Evolutionary conservation across 805 yeast species (phyloP).

Genomic region (Ogataea pignaliae): DNA sequence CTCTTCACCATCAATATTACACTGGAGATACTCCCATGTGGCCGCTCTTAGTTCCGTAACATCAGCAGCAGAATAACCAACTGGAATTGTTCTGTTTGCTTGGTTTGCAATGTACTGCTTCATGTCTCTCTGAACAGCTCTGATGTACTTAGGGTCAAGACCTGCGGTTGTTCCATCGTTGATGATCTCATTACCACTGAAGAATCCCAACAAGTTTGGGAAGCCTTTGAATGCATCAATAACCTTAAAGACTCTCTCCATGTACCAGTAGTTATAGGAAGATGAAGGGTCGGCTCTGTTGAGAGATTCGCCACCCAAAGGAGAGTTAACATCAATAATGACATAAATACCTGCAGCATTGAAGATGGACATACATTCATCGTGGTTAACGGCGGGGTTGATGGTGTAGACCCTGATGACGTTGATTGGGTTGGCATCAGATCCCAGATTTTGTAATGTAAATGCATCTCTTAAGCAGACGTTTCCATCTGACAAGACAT

Average conservation of each 20-base stretch:
- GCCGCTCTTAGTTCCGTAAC: conserved; percentile 64
- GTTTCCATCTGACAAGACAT: conserved; percentile 67
- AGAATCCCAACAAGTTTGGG: conserved; percentile 82
- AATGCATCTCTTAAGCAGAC: conserved; percentile 78
- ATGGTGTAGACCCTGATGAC: conserved; percentile 79
- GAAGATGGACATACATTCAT: conserved; percentile 85
- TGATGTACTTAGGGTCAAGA: conserved; percentile 70
- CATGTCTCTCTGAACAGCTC: conserved; percentile 92
- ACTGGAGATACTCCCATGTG: conserved; percentile 76
- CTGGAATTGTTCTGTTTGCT: conserved; percentile 75
- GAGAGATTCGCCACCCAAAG: conserved; percentile 60
- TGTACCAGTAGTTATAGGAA: conserved; percentile 65
- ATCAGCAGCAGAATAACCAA: conserved; percentile 96
- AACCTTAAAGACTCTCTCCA: conserved; percentile 77
- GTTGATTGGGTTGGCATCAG: conserved; percentile 40
- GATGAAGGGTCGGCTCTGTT: conserved; percentile 67
- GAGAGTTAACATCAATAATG: conserved; percentile 78
- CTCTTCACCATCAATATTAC: conserved; percentile 59
- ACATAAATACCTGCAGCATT: conserved; percentile 91
- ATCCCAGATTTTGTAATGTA: conserved; percentile 71
- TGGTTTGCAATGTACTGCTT: conserved; percentile 70
- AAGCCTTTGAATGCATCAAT: conserved; percentile 80
- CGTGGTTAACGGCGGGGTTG: conserved; percentile 82
- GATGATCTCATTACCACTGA: conserved; percentile 89
- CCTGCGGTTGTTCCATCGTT: conserved; percentile 65